Base-by-base conservation (phyloP, 1,139 yeast species). In the Geotrichum reessii region DNA sequence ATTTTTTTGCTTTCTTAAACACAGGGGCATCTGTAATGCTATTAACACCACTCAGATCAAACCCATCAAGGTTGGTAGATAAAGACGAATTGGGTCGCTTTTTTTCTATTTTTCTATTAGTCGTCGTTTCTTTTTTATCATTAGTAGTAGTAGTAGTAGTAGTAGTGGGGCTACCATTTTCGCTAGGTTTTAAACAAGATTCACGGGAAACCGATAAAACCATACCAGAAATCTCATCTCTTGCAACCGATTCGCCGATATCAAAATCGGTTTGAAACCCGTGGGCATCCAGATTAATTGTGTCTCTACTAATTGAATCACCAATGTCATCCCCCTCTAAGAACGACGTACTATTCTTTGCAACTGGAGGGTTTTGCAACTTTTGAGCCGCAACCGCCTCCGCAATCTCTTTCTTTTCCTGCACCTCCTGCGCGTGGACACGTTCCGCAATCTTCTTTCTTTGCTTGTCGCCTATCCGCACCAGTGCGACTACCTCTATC, bases 401-500 rank as follows among this genome's bases (percentile, higher is more conserved):
- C 12, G n/a, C 49, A 25, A 14, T 25, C 40, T 17, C 50, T 31
- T 31, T 28, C 47, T 47, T 24, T 53, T 46, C 46, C 24, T 8
- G 22, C 19, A n/a, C 42, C 2, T 21, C n/a, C 31, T 27, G 42
- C 14, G 9, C 33, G 27, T 12, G 44, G n/a, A 19, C 44, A 7
- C 44, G 44, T 7, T 27, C 50, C 28, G 14, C 47, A 28, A 22
- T 21, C 46, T 31, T 31, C 21, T 24, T 27, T 44, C 46, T 31
- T 12, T 31, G 31, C 9, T 50, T 19, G 4, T 51, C 56, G 27
- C 42, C 48, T 17, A 53, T 46, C 14, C 44, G 50, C 14, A 19
- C 51, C 28, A 50, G 25, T 12, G 55, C 59, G 17, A 57, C 28
- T 8, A 56, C 54, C 28, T 33, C 42, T 8, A 57, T 28, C 11